Evolutionary conservation across 179 eudicot species (phyloP).

Genomic region (Patellifolia procumbens): DNA sequence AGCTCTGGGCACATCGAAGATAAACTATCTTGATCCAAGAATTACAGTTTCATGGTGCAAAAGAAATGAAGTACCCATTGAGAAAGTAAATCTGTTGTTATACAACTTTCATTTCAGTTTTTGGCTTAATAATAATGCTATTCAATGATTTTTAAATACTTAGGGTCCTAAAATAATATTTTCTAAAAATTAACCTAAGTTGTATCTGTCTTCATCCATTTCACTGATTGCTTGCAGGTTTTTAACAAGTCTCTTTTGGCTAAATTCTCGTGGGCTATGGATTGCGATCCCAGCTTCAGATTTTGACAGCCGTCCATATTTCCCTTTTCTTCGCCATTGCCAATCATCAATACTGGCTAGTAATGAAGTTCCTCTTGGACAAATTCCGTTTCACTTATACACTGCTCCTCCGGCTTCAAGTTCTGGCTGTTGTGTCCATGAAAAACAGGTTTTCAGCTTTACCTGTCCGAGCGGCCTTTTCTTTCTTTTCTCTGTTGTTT

Average conservation of each 20-base stretch:
- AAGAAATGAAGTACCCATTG: slow-evolving; percentile 92
- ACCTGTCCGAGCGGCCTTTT: slow-evolving; percentile 17
- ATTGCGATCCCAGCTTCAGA: slow-evolving; percentile 84
- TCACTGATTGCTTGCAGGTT: slow-evolving; percentile 45
- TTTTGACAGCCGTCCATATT: slow-evolving; percentile 45
- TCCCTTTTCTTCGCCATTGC: background rate
- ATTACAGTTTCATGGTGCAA: slow-evolving; percentile 99
- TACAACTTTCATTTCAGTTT: background rate
- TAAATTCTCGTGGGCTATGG: slow-evolving; percentile 98
- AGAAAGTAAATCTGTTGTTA: slow-evolving; percentile 59
- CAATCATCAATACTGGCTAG: slow-evolving; percentile 10
- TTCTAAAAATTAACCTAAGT: background rate
- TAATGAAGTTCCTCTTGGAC: slow-evolving; percentile 18
- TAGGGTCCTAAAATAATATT: background rate
- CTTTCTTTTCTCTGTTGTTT: slow-evolving; percentile 20
- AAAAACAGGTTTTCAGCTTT: slow-evolving; percentile 10
- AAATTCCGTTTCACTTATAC: slow-evolving; percentile 8
- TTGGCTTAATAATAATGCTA: background rate
- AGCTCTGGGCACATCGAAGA: slow-evolving; percentile 91
- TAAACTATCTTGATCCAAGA: slow-evolving; percentile 89
- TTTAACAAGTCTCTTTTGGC: slow-evolving; percentile 94
- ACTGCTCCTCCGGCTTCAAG: slow-evolving; percentile 16
- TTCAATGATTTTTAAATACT: background rate
- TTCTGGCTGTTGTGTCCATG: slow-evolving; percentile 21
- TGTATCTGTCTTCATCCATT: background rate